Base-by-base conservation (phyloP, 2,329 filamentous ascomycete species). In the Claviceps spartinae region DNA sequence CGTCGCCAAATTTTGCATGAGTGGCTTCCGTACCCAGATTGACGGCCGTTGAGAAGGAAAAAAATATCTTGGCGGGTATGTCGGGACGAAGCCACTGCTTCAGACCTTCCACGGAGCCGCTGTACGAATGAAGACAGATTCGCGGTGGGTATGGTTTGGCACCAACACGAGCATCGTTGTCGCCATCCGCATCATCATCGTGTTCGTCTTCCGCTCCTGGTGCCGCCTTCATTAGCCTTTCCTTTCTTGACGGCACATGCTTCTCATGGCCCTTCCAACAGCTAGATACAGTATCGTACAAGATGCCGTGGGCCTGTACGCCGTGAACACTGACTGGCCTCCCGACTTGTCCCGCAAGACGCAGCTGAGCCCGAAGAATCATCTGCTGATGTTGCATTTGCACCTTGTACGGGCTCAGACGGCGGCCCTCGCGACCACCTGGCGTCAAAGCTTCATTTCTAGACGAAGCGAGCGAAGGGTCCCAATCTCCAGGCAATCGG, bases 81-180 rank as follows among this genome's bases (percentile, higher is more conserved):
- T 77, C 73, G 1, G 80, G 78, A 56, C 85, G 76, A 47, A 88
- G 69, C 61, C 95, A 97, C 65, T 89, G 88, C 57, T 78, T 83
- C 40, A 96, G 69, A 36, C 83, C 77, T 52, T 93, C 83, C 11
- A 80, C 73, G 5, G 84, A 78, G 0, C 88, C 91, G 47, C 86
- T 94, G 67, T 89, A 98, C 0, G 90, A 96, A 67, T 98, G 93
- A 54, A 98, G 79, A 63, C 93, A 98, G 63, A 97, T 84, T 8
- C 90, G 75, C 1, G 90, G 89, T 4, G 93, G 90, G 59, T 85
- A 97, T 0, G 86, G 83, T 54, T 76, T 81, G 1, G 54, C 55
- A 34, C 43, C 50, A 3, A 42, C 60, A 30, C 62, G 59, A 18
- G 63, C 60, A 50, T 64, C 62, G 0, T 69, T 60, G 2, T 71